Conservation (phyloP, 768 basidiomycete species). For the Auriscalpium vulgare region DNA sequence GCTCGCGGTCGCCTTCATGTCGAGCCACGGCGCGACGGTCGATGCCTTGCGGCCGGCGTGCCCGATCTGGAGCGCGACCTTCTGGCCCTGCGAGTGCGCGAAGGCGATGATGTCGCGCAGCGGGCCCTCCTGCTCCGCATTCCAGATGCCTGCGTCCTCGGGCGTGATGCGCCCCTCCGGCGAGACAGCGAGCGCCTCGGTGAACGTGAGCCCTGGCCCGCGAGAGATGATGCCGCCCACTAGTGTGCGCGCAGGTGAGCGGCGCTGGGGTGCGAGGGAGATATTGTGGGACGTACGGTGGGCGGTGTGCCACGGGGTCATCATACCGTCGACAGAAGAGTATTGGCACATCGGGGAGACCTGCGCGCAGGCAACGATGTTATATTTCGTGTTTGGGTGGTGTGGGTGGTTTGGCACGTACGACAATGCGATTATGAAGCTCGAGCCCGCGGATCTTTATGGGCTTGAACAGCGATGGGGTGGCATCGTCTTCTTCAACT, state of each 20-base stretch:
- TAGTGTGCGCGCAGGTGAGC: no score
- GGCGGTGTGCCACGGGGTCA: slow-evolving; percentile 8
- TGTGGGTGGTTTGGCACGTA: not conserved
- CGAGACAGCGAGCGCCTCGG: slow-evolving; percentile 62
- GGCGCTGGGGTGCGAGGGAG: no score
- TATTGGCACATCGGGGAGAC: slow-evolving; percentile 8
- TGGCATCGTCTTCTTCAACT: slow-evolving; percentile 29
- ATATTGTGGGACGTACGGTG: not conserved
- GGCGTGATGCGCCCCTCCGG: slow-evolving; percentile 58
- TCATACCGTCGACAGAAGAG: not conserved
- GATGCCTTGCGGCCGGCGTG: slow-evolving; percentile 77
- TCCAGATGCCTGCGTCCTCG: slow-evolving; percentile 54
- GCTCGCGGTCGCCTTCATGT: slow-evolving; percentile 25
- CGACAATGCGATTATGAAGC: slow-evolving; percentile 24
- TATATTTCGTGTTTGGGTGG: no score
- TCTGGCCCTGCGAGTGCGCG: slow-evolving; percentile 62
- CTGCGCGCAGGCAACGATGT: no score
- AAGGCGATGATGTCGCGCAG: slow-evolving; percentile 53
- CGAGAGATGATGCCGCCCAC: slow-evolving; percentile 39
- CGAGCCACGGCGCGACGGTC: slow-evolving; percentile 54
- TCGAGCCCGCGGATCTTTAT: slow-evolving; percentile 32
- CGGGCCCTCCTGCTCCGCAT: slow-evolving; percentile 43
- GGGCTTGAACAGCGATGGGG: slow-evolving; percentile 45
- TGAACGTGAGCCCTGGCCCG: slow-evolving; percentile 46
- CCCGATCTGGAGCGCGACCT: slow-evolving; percentile 66